Percentiles rank a stretch among this genome's conserved stretches.
Conservation (phyloP, 148 eudicot genomes). For the Spergularia bocconei region DNA sequence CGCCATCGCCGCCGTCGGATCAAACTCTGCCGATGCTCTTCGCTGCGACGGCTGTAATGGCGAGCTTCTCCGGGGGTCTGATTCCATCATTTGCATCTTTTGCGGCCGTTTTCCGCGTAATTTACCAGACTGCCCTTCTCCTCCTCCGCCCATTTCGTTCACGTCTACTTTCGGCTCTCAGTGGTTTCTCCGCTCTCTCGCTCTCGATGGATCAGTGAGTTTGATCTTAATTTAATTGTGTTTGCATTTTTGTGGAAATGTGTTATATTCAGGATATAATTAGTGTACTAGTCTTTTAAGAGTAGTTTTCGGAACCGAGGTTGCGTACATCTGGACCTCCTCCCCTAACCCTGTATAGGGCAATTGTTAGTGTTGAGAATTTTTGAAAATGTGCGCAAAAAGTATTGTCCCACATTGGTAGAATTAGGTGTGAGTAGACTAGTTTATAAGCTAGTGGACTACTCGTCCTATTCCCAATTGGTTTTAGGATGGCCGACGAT, state of each 20-base stretch:
- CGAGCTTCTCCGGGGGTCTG: slow-evolving; percentile 48
- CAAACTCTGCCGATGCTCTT: slow-evolving; percentile 32
- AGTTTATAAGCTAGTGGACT: no score
- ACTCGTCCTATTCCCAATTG: no score
- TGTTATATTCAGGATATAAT: no score
- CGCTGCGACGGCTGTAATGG: slow-evolving; percentile 57
- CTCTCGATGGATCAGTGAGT: slow-evolving; percentile 79
- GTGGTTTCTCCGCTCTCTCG: slow-evolving; percentile 64
- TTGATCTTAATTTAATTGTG: neutral
- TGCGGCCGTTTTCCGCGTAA: slow-evolving; percentile 37
- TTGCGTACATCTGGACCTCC: neutral
- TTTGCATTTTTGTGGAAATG: neutral
- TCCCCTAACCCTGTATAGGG: neutral
- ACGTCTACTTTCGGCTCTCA: slow-evolving; percentile 50
- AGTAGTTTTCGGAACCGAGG: neutral
- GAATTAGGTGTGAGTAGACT: no score
- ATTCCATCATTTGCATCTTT: slow-evolving; percentile 55
- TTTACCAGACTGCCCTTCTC: neutral
- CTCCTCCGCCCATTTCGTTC: slow-evolving; percentile 45
- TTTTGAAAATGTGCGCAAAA: no score
- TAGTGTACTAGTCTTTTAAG: neutral
- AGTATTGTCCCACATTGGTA: no score
- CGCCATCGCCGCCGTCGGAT: slow-evolving; percentile 38
- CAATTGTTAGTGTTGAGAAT: no score
- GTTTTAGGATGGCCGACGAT: no score